Evolutionary conservation across 257 asterid species (phyloP).

Genomic region (Fraxinus quadrangulata): DNA sequence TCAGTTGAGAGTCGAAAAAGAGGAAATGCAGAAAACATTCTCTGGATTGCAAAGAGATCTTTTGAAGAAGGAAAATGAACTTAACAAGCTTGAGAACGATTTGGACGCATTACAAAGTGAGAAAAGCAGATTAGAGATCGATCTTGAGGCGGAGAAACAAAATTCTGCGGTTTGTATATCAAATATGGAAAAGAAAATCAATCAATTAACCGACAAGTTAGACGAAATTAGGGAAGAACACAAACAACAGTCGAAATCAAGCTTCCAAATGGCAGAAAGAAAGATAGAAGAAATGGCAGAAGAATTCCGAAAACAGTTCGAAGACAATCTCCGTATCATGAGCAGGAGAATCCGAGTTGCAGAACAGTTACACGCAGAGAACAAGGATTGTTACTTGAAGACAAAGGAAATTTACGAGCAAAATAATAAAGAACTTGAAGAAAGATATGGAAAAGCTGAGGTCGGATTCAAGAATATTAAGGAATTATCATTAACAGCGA

Average conservation of each 20-base stretch:
- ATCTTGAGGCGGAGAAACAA: slow-evolving; percentile 29
- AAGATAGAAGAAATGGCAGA: slow-evolving; percentile 50
- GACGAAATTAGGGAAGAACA: slow-evolving; percentile 26
- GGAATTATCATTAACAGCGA: slow-evolving; percentile 34
- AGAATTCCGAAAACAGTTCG: slow-evolving; percentile 44
- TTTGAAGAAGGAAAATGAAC: slow-evolving; percentile 28
- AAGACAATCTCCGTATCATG: slow-evolving; percentile 44
- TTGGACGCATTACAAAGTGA: slow-evolving; percentile 33
- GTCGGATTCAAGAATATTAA: slow-evolving; percentile 28
- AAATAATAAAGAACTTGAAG: slow-evolving; percentile 35
- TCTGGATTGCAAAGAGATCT: slow-evolving; percentile 39
- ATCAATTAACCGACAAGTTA: slow-evolving; percentile 28
- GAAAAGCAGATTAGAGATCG: slow-evolving; percentile 25
- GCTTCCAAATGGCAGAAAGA: slow-evolving; percentile 34
- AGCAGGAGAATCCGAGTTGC: slow-evolving; percentile 53
- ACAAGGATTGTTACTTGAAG: slow-evolving; percentile 40
- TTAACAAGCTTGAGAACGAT: slow-evolving; percentile 27
- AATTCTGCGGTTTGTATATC: slow-evolving; percentile 14
- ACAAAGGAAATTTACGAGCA: slow-evolving; percentile 26
- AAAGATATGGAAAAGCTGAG: slow-evolving; percentile 19
- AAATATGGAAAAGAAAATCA: slow-evolving; percentile 29
- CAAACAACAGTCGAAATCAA: slow-evolving; percentile 27
- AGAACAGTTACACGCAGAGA: slow-evolving; percentile 51
- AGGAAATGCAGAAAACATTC: slow-evolving; percentile 37
- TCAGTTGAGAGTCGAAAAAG: slow-evolving; percentile 37